Evolutionary conservation across 305 asterid genomes (phyloP).

Genomic region (Fraxinus albicans): DNA sequence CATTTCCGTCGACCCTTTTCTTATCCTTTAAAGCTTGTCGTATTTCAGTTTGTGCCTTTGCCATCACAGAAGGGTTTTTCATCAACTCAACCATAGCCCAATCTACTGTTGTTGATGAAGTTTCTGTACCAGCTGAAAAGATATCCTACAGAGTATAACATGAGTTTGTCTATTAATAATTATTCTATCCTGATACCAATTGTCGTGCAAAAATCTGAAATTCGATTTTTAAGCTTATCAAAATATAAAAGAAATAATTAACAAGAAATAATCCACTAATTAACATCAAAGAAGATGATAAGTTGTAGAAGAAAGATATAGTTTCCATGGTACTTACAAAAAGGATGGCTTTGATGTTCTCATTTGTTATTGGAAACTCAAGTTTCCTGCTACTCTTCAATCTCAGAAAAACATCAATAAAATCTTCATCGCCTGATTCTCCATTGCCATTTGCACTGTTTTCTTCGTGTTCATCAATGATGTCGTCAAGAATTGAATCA

Average conservation of each 20-base stretch:
- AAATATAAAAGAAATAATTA: not conserved
- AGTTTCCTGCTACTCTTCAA: too few relatives aligned
- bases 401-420: too few relatives aligned
- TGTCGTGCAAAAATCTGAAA: not conserved
- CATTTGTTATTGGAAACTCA: too few relatives aligned
- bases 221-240: not conserved
- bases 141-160: not conserved
- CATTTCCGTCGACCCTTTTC: not conserved
- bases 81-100: constrained; percentile 1
- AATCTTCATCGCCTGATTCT: too few relatives aligned
- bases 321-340: not conserved
- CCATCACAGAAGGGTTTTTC: not conserved
- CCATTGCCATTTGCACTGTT: too few relatives aligned
- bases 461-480: too few relatives aligned
- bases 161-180: not conserved
- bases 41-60: not conserved
- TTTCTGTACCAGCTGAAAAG: not conserved
- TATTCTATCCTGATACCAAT: not conserved
- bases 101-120: not conserved
- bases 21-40: not conserved
- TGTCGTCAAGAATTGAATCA: too few relatives aligned
- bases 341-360: not conserved
- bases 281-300: not conserved
- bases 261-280: too few relatives aligned
- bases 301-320: not conserved